Percentiles rank a stretch among this genome's conserved stretches.
Evolutionary conservation across 2,329 filamentous ascomycete species (phyloP).

Genomic region (Colletotrichum tropicale): DNA sequence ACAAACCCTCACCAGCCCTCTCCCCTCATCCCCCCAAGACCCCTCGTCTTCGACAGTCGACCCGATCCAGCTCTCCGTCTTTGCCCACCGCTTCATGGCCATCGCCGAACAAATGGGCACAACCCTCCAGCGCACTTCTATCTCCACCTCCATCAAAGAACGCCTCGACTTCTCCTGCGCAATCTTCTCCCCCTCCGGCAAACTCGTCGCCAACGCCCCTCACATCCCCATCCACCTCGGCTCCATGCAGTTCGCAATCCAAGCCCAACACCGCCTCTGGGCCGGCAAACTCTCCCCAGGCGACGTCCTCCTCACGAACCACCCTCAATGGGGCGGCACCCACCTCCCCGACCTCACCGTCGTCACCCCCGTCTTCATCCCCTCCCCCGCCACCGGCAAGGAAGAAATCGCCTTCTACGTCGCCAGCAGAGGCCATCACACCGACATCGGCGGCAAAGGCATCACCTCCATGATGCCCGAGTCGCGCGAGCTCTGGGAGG

Average conservation of each 20-base stretch:
- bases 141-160: slow-evolving; percentile 53
- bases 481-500: slow-evolving; percentile 45
- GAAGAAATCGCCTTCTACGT: slow-evolving; percentile 39
- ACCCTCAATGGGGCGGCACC: slow-evolving; percentile 41
- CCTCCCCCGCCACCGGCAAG: not conserved
- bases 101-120: slow-evolving; percentile 65
- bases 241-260: slow-evolving; percentile 45
- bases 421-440: slow-evolving; percentile 43
- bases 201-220: slow-evolving; percentile 44
- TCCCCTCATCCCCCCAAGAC: too few species aligned
- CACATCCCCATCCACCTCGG: slow-evolving; percentile 46
- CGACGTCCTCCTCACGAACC: slow-evolving; percentile 44
- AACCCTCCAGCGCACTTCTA: slow-evolving; percentile 58
- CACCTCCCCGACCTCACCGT: slow-evolving; percentile 47
- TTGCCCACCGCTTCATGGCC: slow-evolving; percentile 62
- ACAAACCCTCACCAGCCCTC: not conserved
- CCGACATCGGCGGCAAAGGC: slow-evolving; percentile 41
- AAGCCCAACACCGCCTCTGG: slow-evolving; percentile 39
- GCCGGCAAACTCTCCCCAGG: slow-evolving; percentile 36
- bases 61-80: slow-evolving; percentile 58
- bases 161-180: slow-evolving; percentile 48
- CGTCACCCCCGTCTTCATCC: slow-evolving; percentile 41
- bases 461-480: slow-evolving; percentile 46
- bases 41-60: slow-evolving; percentile 32
- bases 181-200: slow-evolving; percentile 43